phyloP scores from a whole-genome alignment of 2,329 filamentous ascomycete genomes.

The Lasiodiplodia gonubiensis region DNA sequence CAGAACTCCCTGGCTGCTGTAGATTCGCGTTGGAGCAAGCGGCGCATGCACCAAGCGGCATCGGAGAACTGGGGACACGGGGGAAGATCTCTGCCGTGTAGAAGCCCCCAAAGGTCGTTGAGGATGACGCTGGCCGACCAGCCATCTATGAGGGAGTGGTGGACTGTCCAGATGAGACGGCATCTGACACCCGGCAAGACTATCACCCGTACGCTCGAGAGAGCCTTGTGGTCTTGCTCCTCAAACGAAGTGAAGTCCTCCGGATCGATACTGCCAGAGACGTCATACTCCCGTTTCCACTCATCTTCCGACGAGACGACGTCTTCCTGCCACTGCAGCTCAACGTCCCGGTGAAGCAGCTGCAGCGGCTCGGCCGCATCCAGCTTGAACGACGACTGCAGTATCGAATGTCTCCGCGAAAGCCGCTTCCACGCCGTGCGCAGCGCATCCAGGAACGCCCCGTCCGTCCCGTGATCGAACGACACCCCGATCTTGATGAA shows the following conservation, averaged over 20 bases:
- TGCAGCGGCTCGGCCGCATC: neutral
- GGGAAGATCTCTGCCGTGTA: neutral
- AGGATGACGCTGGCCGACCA: slow-evolving; percentile 15
- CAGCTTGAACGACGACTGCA: slow-evolving; percentile 11
- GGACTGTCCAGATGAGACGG: slow-evolving; percentile 14
- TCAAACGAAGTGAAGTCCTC: slow-evolving; percentile 10
- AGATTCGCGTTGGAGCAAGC: neutral
- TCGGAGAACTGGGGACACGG: neutral
- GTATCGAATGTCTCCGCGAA: neutral
- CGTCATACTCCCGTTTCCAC: neutral
- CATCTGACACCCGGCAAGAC: neutral
- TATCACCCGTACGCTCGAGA: slow-evolving; percentile 5
- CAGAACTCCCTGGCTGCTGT: neutral
- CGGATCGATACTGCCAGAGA: neutral
- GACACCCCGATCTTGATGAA: slow-evolving; percentile 8
- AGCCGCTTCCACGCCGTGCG: slow-evolving; percentile 1
- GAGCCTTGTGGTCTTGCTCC: neutral
- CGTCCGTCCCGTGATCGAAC: neutral
- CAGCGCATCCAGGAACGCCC: neutral
- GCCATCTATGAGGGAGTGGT: slow-evolving; percentile 16
- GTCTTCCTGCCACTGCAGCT: neutral
- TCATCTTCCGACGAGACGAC: slow-evolving; percentile 4
- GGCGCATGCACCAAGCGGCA: slow-evolving; percentile 6
- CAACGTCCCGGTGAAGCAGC: neutral
- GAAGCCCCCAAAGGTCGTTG: slow-evolving; percentile 15